Base-by-base conservation (phyloP, 495 filamentous ascomycete species). In the Penicillium maclennaniae region DNA sequence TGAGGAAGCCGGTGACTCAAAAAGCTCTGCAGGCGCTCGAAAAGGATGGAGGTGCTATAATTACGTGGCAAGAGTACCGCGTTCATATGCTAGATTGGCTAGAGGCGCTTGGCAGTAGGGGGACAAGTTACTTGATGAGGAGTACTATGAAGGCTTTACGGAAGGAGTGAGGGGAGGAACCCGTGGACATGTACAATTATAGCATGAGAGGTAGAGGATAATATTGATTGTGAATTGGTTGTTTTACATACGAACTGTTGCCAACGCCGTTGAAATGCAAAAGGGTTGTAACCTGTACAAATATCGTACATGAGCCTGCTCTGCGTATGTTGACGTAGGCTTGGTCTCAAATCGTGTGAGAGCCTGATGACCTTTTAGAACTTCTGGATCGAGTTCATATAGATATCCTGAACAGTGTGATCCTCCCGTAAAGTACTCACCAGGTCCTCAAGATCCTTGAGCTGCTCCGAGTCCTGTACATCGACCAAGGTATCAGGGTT, bases 1-100 rank as follows among this genome's bases (percentile, higher is more conserved):
- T 95, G 70, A 79, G 79, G 31, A 91, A 87, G n/a, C 91, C 90
- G 0, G 87, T 90, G 12, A 88, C 86, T 7, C 83, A 88, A 56
- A 74, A 74, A 45, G 83, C 78, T 43, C 70, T 96, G 67, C 75
- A 66, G 41, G 67, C 73, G 16, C 71, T 93, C 34, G 83, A 78
- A 45, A 79, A 76, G 46, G 82, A 82, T n/a, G 87, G 88, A 1
- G 91, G 91, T 1, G 46, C 89, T 20, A 78, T 73, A 50, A 64
- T 92, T 40, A 74, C 70, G 15, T 93, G 86, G 86, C 79, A 84
- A 55, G 85, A 87, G 47, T 96, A 93, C 62, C 74, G 85, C 44
- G 69, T 88, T 2, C 79, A 82, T n/a, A 87, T 93, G 53, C 69
- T 96, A 47, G 76, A 76, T 43, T 84, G 83, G 72, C 66, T 95